A percentile compares a stretch with the other conserved stretches of the same genome.
Conservation (phyloP, 2,329 filamentous ascomycete species). For the Cryoendolithus antarcticus region DNA sequence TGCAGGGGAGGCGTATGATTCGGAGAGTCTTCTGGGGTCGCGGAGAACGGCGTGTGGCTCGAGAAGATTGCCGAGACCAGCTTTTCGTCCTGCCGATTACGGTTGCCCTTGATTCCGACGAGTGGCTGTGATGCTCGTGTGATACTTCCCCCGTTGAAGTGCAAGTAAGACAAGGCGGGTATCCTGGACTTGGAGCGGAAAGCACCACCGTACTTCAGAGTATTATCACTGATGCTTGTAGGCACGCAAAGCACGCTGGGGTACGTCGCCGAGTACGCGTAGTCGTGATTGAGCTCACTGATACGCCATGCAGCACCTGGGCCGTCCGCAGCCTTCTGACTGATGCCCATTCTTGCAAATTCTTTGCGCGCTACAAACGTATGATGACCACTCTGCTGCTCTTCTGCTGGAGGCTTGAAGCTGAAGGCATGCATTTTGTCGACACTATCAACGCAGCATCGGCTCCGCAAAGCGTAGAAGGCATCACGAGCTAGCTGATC, state of each 20-base stretch:
- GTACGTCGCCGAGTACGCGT: constrained; percentile 86
- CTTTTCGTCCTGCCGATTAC: constrained; percentile 91
- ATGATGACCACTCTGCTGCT: constrained; percentile 61
- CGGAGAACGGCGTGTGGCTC: constrained; percentile 32
- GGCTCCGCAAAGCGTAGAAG: constrained; percentile 71
- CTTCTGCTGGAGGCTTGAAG: constrained; percentile 58
- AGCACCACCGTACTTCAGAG: constrained; percentile 79
- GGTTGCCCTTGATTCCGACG: constrained; percentile 66
- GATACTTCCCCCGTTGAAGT: constrained; percentile 94
- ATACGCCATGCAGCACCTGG: constrained; percentile 66
- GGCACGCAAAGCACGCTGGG: constrained; percentile 76
- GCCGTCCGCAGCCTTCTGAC: constrained; percentile 57
- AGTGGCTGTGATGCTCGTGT: constrained; percentile 88
- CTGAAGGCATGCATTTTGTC: constrained; percentile 87
- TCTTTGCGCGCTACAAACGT: constrained; percentile 78
- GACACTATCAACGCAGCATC: constrained; percentile 68
- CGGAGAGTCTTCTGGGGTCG: constrained; percentile 7
- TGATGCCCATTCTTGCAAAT: constrained; percentile 77
- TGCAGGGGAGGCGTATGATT: not conserved
- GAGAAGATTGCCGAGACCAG: constrained; percentile 86
- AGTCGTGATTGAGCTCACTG: constrained; percentile 80
- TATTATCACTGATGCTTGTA: constrained; percentile 85
- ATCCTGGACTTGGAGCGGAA: constrained; percentile 85
- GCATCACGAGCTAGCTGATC: constrained; percentile 54
- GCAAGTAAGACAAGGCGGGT: constrained; percentile 84